phyloP scores from a whole-genome alignment of 1,139 yeast genomes.

The Nakaseomyces sp. region DNA sequence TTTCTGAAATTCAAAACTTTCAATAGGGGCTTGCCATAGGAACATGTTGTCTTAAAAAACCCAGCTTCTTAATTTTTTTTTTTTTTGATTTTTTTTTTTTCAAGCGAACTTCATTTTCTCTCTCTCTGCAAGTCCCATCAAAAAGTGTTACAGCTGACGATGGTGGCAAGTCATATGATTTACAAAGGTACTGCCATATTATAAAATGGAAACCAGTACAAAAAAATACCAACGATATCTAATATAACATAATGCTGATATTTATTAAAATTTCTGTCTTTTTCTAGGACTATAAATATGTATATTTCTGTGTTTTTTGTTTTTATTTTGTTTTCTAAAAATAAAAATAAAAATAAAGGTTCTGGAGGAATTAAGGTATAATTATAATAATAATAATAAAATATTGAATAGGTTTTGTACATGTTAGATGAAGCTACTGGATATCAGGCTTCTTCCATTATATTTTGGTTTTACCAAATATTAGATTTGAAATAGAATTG shows the following conservation, averaged over 20 bases:
- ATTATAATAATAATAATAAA: too few species aligned
- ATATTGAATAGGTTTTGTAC: too few species aligned
- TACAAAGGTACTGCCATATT: background rate
- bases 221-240: background rate
- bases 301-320: background rate
- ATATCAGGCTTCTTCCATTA: background rate
- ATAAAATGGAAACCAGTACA: too few species aligned
- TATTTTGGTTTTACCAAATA: too few species aligned
- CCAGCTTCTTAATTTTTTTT: background rate
- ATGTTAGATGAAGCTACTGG: background rate
- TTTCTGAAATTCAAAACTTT: too few species aligned
- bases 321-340: background rate
- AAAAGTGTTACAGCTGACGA: slow-evolving; percentile 1
- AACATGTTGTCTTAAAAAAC: background rate
- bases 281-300: background rate
- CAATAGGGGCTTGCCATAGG: background rate
- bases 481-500: too few species aligned
- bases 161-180: too few species aligned
- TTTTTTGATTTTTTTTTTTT: background rate
- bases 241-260: slow-evolving; percentile 1
- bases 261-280: background rate
- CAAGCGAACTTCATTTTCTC: too few species aligned
- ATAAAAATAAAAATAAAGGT: too few species aligned
- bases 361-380: background rate
- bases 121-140: too few species aligned